These are phyloP conservation scores for Mytilinidion resinicola DNA, from an alignment of 495 filamentous ascomycete species.

Conservation along the genomic window DNA sequence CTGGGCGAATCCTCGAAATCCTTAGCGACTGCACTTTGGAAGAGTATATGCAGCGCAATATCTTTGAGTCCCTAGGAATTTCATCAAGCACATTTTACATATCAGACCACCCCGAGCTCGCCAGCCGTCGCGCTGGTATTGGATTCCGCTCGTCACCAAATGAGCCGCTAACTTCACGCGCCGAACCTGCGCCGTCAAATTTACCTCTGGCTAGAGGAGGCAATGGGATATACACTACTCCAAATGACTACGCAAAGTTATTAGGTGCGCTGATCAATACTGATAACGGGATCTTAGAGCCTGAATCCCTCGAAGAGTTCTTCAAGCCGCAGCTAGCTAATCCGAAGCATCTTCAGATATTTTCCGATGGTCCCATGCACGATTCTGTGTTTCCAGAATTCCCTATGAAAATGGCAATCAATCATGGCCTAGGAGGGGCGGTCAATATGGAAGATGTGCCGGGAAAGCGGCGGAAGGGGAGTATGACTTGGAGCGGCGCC, in stretches of 20 bases:
- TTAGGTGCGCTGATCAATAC: constrained; percentile 43
- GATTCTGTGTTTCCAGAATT: constrained; percentile 19
- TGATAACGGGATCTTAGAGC: constrained; percentile 41
- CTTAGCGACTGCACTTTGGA: constrained; percentile 29
- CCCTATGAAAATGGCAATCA: constrained; percentile 20
- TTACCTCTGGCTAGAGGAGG: constrained; percentile 44
- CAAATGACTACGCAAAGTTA: constrained; percentile 45
- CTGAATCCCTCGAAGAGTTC: constrained; percentile 43
- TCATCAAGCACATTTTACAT: constrained; percentile 40
- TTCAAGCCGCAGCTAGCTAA: constrained; percentile 35
- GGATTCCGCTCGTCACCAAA: constrained; percentile 27
- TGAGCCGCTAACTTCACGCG: constrained; percentile 2
- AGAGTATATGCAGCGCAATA: constrained; percentile 42
- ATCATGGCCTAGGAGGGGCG: constrained; percentile 35
- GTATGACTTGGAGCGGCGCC: constrained; percentile 31
- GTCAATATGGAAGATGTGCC: constrained; percentile 31
- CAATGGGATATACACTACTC: constrained; percentile 45
- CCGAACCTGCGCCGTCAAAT: constrained; percentile 8
- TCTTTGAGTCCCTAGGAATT: constrained; percentile 44
- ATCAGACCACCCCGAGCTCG: constrained; percentile 32
- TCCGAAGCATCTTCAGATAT: constrained; percentile 12
- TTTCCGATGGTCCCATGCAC: constrained; percentile 6
- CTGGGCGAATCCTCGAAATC: constrained; percentile 17
- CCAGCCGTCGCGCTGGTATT: constrained; percentile 24
- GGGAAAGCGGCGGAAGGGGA: constrained; percentile 29